Base-by-base conservation (phyloP, 2,329 filamentous ascomycete genomes). In the Stenocarpella maydis region DNA sequence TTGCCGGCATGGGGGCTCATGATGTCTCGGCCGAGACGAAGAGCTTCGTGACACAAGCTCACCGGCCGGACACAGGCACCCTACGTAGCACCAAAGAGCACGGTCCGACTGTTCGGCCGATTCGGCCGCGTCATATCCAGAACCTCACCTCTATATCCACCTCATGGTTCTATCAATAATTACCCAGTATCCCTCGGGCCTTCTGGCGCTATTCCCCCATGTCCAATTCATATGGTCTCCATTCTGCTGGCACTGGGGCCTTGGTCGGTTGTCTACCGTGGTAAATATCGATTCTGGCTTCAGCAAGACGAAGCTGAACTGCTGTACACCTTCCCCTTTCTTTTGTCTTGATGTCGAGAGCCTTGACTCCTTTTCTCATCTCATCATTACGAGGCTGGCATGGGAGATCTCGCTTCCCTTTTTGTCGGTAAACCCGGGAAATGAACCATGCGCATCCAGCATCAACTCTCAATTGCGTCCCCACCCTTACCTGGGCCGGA, bases 51-150 rank as follows among this genome's bases (percentile, higher is more conserved):
- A 49, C 58, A 24, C 41, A 26, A 49, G 19, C 15, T 34, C 58
- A 37, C 7, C 58, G 58, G 58, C 7, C 58, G 58, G 58, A 63
- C 58, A 63, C 58, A 63, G 58, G 28, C 58, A n/a, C 58, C 58
- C 58, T 47, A 10, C 6, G 34, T 37, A 37, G 34, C 10, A 37
- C 28, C 39, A 8, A 17, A 47, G 26, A 63, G 55, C 26, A 28
- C 55, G 24, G 39, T 60, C 55, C 55, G 55, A 63, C n/a, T 63
- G 43, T 47, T 47, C 43, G 43, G 28, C 58, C 58, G 43, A n/a
- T 26, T 7, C 58, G 58, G 28, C 58, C 37, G 6, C 43, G 17
- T 37, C 43, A 19, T 31, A 7, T 7, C 52, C 7, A 37, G 43
- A 10, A 49, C 43, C 58, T 49, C 43, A 37, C 21, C 10, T 37